Percentiles rank a stretch among this genome's conserved stretches.
phyloP scores from a whole-genome alignment of 495 filamentous ascomycete genomes.

The Penicillium canescens region DNA sequence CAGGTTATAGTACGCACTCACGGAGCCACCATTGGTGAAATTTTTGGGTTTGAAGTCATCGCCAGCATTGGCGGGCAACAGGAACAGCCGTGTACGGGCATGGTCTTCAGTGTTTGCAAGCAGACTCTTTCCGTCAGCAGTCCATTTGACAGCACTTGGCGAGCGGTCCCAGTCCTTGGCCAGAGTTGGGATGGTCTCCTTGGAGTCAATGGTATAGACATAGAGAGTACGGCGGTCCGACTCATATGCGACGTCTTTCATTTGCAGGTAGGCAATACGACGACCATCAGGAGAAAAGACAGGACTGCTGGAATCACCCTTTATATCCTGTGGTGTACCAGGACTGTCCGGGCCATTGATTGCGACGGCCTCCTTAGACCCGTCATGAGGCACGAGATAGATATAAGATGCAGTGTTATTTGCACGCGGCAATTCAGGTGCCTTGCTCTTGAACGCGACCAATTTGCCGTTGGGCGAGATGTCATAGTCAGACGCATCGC shows the following conservation, averaged over 20 bases:
- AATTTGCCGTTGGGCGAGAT: conserved; percentile 39
- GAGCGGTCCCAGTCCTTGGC: conserved; percentile 44
- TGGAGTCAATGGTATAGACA: conserved; percentile 29
- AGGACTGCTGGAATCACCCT: conserved; percentile 35
- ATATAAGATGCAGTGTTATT: conserved; percentile 42
- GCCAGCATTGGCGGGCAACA: conserved; percentile 27
- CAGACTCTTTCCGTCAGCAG: conserved; percentile 30
- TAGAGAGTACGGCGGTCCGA: conserved; percentile 38
- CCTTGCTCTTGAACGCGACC: conserved; percentile 46
- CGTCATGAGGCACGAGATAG: conserved; percentile 40
- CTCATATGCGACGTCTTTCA: conserved; percentile 38
- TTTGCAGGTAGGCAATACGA: conserved; percentile 41
- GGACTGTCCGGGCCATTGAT: conserved; percentile 37
- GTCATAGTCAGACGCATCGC: conserved; percentile 41
- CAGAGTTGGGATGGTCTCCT: conserved; percentile 29
- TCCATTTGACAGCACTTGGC: conserved; percentile 36
- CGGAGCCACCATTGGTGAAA: conserved; percentile 28
- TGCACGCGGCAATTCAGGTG: conserved; percentile 36
- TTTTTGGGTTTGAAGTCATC: conserved; percentile 34
- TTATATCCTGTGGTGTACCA: conserved; percentile 25
- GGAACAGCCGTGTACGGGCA: conserved; percentile 32
- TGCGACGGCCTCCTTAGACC: conserved; percentile 27
- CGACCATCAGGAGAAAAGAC: conserved; percentile 40
- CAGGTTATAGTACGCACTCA: conserved; percentile 30
- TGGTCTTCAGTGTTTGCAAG: conserved; percentile 33